Base-by-base conservation (phyloP, 345 rosid species). In the Odontarrhena argentea region DNA sequence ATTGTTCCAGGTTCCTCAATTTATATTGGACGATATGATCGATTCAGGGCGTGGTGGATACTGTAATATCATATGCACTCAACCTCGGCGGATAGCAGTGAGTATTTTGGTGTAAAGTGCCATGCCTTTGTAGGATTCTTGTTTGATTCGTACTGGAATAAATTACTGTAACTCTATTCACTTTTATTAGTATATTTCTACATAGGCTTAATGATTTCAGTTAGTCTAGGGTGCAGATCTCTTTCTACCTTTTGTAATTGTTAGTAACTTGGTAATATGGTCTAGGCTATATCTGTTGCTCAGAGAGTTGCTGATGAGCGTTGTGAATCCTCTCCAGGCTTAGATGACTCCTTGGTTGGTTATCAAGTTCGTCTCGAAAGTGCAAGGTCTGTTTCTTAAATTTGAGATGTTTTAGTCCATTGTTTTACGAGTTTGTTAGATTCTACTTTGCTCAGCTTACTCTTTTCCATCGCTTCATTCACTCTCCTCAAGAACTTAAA, bases 341-440 rank as follows among this genome's bases (percentile, higher is more conserved):
- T 77, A 34, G 70, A 67, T 77, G 87, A 89, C 72, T 89, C 96
- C 64, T 68, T 87, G 82, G 89, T 89, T 80, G 98, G 96, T 75
- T 92, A 89, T 86, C 98, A 92, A 89, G 98, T 92, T 83, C 96
- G 96, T 74, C 89, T 87, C 67, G 91, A 92, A 68, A 89, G 87
- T 71, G 93, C 96, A 71, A 81, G 96, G 98, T 89, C 45, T 42
- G 77, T 53, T 68, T 63, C 44, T 68, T 68, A 25, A 73, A 9
- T 50, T 58, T 59, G 36, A n/a, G 2, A 8, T 18, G 13, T 63
- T 54, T 15, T 24, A 47, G 44, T 32, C 8, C 18, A 24, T 35
- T 28, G 13, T 52, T 13, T 34, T 38, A 7, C 8, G 37, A 50
- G 53, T 49, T n/a, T 53, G 15, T 25, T 34, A 42, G 8, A 52